phyloP scores from a whole-genome alignment of 495 filamentous ascomycete genomes.

The Penicillium simplicissimum region DNA sequence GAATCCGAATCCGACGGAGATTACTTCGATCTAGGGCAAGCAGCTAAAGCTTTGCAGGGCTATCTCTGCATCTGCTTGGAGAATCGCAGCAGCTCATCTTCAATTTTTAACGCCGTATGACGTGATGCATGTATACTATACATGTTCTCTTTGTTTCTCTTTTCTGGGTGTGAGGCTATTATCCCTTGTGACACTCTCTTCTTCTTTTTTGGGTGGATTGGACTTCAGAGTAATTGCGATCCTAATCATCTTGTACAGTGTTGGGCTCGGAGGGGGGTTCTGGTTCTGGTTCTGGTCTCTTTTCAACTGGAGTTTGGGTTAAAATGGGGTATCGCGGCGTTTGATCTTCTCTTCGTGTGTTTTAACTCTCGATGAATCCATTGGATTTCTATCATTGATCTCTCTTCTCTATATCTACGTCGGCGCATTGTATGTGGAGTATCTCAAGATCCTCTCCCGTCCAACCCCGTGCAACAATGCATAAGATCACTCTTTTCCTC shows the following conservation, averaged over 20 bases:
- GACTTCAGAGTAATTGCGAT: constrained; percentile 20
- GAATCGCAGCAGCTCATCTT: neutral
- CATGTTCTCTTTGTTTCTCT: constrained; percentile 27
- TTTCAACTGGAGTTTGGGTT: constrained; percentile 12
- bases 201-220: constrained; percentile 1
- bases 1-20: constrained; percentile 46
- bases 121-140: constrained; percentile 43
- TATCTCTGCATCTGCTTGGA: neutral
- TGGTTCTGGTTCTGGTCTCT: neutral
- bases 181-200: constrained; percentile 9
- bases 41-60: too few relatives aligned
- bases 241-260: constrained; percentile 31
- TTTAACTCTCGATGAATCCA: constrained; percentile 1
- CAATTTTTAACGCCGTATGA: constrained; percentile 34
- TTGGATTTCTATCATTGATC: neutral
- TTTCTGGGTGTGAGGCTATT: constrained; percentile 22
- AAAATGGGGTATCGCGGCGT: constrained; percentile 15
- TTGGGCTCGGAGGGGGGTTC: constrained; percentile 15
- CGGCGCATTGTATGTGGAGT: neutral
- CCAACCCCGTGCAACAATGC: neutral
- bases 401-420: constrained; percentile 4
- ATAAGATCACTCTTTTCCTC: neutral
- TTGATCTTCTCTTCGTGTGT: constrained; percentile 1
- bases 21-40: constrained; percentile 39
- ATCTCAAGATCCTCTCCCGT: neutral